Conservation (phyloP, 495 filamentous ascomycete species). For the Gamarada debralockiae region DNA sequence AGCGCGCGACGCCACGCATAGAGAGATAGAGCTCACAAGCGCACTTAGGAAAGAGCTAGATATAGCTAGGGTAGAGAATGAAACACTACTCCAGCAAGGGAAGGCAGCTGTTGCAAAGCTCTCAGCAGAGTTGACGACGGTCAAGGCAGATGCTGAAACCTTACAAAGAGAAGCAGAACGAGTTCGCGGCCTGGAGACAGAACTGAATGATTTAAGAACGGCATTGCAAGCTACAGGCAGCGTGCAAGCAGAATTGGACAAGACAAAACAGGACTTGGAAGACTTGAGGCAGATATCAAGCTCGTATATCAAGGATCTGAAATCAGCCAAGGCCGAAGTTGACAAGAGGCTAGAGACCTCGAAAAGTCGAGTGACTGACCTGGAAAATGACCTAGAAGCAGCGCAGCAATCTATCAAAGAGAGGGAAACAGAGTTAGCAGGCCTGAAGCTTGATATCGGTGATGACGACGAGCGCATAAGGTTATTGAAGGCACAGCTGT, state of each 20-base stretch:
- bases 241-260: conserved; percentile 16
- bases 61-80: conserved; percentile 18
- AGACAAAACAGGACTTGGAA: conserved; percentile 14
- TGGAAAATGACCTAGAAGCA: conserved; percentile 18
- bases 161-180: conserved; percentile 15
- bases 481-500: conserved; percentile 19
- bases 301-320: conserved; percentile 19
- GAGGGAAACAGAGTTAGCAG: conserved; percentile 19
- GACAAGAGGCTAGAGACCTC: conserved; percentile 16
- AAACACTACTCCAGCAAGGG: conserved; percentile 13
- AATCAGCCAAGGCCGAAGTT: conserved; percentile 13
- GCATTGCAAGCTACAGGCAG: conserved; percentile 11
- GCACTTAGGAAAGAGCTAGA: conserved; percentile 14
- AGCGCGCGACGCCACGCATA: conserved; percentile 8
- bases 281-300: conserved; percentile 20
- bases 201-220: conserved; percentile 18
- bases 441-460: conserved; percentile 17
- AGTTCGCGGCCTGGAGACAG: conserved; percentile 16
- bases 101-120: conserved; percentile 17
- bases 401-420: conserved; percentile 18
- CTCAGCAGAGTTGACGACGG: conserved; percentile 8
- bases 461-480: conserved; percentile 18
- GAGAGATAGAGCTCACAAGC: conserved; percentile 13
- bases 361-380: conserved; percentile 15
- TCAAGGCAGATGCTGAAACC: conserved; percentile 18